Evolutionary conservation across 108 stramenopile species (phyloP).

Genomic region (Nannochloropsis gaditana): DNA sequence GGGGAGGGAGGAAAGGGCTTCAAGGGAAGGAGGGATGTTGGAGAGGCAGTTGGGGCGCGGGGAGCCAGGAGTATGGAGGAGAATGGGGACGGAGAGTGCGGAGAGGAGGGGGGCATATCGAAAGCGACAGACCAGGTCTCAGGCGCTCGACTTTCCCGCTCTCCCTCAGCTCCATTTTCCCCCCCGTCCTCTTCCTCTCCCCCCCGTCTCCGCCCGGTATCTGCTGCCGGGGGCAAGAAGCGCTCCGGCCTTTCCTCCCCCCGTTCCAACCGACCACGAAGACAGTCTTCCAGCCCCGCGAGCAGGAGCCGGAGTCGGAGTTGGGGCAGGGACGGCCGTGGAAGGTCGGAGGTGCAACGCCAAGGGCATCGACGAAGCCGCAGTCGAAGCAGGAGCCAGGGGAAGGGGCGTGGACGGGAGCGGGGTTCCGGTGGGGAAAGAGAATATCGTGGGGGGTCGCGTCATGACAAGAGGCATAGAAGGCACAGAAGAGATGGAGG

Average conservation of each 20-base stretch:
- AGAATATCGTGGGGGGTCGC: background rate
- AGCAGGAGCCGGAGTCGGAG: conserved; percentile 34
- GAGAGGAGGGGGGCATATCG: background rate
- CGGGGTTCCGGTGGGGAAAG: background rate
- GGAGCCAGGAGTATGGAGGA: conserved; percentile 28
- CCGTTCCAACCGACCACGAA: conserved; percentile 3
- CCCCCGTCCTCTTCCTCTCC: conserved; percentile 19
- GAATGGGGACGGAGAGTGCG: background rate
- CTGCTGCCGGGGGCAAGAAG: background rate
- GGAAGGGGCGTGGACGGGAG: conserved; percentile 25
- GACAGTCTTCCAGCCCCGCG: conserved; percentile 23
- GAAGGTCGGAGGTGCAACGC: conserved; percentile 15
- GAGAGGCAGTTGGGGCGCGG: background rate
- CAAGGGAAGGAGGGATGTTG: background rate
- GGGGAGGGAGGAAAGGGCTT: background rate
- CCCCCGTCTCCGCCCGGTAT: background rate
- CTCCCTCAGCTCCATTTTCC: background rate
- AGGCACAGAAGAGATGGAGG: background rate
- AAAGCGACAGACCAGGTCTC: conserved; percentile 31
- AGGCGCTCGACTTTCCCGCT: conserved; percentile 24
- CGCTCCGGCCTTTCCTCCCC: background rate
- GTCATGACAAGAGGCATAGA: background rate
- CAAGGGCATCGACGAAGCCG: background rate
- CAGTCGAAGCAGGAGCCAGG: conserved; percentile 37
- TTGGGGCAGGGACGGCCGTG: conserved; percentile 24